Evolutionary conservation across 352 stramenopile genomes (phyloP).

Genomic region (Globisporangium megalacanthum): DNA sequence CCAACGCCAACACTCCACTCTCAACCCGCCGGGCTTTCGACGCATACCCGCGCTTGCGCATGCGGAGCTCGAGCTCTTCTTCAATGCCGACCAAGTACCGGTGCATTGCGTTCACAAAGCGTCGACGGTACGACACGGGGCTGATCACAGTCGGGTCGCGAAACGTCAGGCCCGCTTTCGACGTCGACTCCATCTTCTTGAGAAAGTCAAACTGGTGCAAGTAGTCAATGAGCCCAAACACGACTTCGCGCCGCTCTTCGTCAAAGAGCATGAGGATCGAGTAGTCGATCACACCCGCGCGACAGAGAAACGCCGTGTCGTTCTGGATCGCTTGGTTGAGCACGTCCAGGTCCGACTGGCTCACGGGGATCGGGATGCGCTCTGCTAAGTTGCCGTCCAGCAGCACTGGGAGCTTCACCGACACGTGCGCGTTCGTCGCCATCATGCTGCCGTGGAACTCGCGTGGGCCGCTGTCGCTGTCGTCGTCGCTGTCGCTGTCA

Average conservation of each 20-base stretch:
- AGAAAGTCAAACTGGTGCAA: conserved; percentile 87
- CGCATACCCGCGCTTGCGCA: conserved; percentile 39
- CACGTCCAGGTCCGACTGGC: conserved; percentile 48
- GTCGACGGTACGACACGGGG: conserved; percentile 66
- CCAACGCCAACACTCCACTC: background rate
- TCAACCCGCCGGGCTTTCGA: conserved; percentile 19
- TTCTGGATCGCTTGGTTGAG: conserved; percentile 70
- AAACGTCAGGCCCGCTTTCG: conserved; percentile 79
- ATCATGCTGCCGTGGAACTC: conserved; percentile 23
- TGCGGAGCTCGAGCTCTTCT: conserved; percentile 62
- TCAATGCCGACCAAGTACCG: conserved; percentile 81
- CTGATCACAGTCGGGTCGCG: conserved; percentile 82
- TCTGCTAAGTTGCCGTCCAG: conserved; percentile 80
- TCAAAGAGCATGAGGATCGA: conserved; percentile 83
- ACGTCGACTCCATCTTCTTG: conserved; percentile 88
- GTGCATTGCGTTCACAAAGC: conserved; percentile 81
- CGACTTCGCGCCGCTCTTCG: conserved; percentile 65
- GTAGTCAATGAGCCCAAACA: conserved; percentile 82
- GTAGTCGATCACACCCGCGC: conserved; percentile 81
- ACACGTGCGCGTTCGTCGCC: conserved; percentile 41
- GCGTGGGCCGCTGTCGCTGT: conserved; percentile 11
- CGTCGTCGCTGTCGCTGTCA: conserved; percentile 30
- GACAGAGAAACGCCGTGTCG: conserved; percentile 70
- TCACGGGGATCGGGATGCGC: conserved; percentile 71
- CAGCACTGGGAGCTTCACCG: conserved; percentile 59